phyloP scores from a whole-genome alignment of 2,329 filamentous ascomycete genomes.

The Rutstroemia sp. region DNA sequence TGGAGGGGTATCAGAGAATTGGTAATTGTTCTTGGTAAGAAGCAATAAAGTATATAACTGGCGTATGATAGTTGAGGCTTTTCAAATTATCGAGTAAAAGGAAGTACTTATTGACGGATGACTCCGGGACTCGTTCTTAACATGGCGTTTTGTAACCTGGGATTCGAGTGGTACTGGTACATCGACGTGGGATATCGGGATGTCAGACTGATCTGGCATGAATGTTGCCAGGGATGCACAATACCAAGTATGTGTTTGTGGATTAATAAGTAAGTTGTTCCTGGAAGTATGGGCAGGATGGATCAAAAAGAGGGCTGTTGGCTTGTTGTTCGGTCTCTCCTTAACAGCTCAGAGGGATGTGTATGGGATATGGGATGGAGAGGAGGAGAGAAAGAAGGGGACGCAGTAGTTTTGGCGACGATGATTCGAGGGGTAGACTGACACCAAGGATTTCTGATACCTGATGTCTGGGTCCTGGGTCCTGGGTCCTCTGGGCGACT shows the following conservation, averaged over 20 bases:
- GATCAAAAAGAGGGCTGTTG: too few relatives aligned
- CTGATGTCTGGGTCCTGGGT: too few relatives aligned
- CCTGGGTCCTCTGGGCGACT: too few relatives aligned
- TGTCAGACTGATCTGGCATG: constrained; percentile 13
- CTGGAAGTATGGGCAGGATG: too few relatives aligned
- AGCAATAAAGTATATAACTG: background rate
- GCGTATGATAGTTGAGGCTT: background rate
- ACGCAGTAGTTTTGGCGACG: background rate
- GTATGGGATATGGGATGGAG: background rate
- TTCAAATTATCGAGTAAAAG: constrained; percentile 7
- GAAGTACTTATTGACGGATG: constrained; percentile 10
- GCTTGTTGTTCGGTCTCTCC: too few relatives aligned
- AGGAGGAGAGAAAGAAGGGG: background rate
- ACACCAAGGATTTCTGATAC: background rate
- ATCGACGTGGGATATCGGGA: constrained; percentile 14
- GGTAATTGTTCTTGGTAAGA: background rate
- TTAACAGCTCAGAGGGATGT: too few relatives aligned
- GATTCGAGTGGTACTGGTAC: constrained; percentile 9
- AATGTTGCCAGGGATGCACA: background rate
- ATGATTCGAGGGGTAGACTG: background rate
- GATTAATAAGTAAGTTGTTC: too few relatives aligned
- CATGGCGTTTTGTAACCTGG: constrained; percentile 15
- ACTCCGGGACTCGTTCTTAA: constrained; percentile 8
- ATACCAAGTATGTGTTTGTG: background rate
- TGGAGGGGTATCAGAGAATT: background rate